Evolutionary conservation across 2,329 filamentous ascomycete genomes (phyloP), one percentile per base, ranked within the genome.

Genomic region (Rugonectria rugulosa): DNA sequence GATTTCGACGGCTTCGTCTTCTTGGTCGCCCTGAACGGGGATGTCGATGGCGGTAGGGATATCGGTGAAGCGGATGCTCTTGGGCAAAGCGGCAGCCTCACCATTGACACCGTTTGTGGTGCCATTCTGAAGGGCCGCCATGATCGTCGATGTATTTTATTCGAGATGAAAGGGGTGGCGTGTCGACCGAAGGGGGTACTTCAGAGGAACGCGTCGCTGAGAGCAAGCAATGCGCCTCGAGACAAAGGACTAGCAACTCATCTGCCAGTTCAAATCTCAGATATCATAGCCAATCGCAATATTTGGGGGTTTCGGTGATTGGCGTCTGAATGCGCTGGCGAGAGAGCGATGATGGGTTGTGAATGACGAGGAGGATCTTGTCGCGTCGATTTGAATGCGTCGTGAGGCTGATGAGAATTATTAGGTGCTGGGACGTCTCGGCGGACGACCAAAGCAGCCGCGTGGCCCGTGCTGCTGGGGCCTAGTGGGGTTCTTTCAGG

Each of bases 1-100:
- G 68, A 99, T 91, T 77, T 98, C 95, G 73, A 99, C 95, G 48
- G 85, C 86, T 69, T 92, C 85, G 62, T 88, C 86, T 65, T 88
- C 86, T 61, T 83, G 79, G 66, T 87, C 85, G 59, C 81, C 81
- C 62, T 86, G 83, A 8, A 88, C 84, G 14, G 86, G 86, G 57
- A 89, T 85, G 66, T 88, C 86, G 71, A 89, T 87, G 42, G 84
- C 82, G 14, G 81, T 78, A 47, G 86, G 85, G 59, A 89, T 87
- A 62, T 88, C 83, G 57, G 83, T 81, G 70, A 88, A 89, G 62
- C 86, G 83, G 63, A 77, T 80, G 75, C 81, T 83, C 56, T 73
- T 73, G 11, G 78, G 77, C 19, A 64, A 64, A 41, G 67, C 65
- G 43, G 64, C 38, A 21, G 68, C 60, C 48, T 73, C 65, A 53